Evolutionary conservation across 176 grass and related monocot species (phyloP).

Genomic region (Tillandsia leiboldiana): DNA sequence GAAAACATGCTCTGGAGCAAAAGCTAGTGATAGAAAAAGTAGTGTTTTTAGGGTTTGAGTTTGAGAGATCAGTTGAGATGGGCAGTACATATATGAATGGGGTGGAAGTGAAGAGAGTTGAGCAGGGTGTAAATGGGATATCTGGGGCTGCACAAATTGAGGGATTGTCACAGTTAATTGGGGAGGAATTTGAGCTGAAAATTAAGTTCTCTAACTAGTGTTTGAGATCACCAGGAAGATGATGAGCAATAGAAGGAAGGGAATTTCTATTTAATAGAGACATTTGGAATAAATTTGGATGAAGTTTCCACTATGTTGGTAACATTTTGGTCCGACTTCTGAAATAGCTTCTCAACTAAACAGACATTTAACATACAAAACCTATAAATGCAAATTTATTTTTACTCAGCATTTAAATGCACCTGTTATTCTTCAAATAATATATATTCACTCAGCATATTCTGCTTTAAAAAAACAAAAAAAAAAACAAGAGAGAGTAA

Average conservation of each 20-base stretch:
- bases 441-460: too few relatives aligned
- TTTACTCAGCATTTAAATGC: too few relatives aligned
- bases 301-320: too few relatives aligned
- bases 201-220: slow-evolving; percentile 20
- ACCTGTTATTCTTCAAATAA: too few relatives aligned
- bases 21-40: slow-evolving; percentile 40
- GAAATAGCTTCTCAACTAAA: too few relatives aligned
- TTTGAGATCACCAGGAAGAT: slow-evolving; percentile 8
- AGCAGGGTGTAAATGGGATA: not conserved
- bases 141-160: slow-evolving; percentile 27
- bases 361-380: too few relatives aligned
- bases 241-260: not conserved
- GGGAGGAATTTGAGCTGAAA: slow-evolving; percentile 54
- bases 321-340: too few relatives aligned
- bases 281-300: too few relatives aligned
- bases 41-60: slow-evolving; percentile 43
- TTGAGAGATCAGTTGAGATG: not conserved
- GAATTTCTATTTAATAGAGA: too few relatives aligned
- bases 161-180: slow-evolving; percentile 44
- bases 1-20: slow-evolving; percentile 29
- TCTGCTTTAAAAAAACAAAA: too few relatives aligned
- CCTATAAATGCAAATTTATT: too few relatives aligned
- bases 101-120: slow-evolving; percentile 6
- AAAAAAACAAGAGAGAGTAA: too few relatives aligned
- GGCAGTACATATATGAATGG: slow-evolving; percentile 24